These are phyloP conservation scores for Colletotrichum sp. DNA, from an alignment of 2,329 filamentous ascomycete genomes.

Conservation along the genomic window DNA sequence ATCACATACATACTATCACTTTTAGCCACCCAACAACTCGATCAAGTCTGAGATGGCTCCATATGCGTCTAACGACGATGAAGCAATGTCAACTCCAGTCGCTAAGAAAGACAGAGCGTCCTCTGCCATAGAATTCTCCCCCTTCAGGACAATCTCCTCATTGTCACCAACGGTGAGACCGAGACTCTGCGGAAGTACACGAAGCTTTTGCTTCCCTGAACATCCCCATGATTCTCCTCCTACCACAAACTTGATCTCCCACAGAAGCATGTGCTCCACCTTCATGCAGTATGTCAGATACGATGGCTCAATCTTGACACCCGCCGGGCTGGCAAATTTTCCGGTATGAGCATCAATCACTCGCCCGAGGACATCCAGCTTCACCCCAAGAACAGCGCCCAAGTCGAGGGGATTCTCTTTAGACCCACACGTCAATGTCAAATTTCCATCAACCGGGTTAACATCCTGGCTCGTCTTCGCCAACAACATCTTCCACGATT, in stretches of 20 bases:
- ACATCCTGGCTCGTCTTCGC: background rate
- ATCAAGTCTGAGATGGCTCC: background rate
- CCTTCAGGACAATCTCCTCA: background rate
- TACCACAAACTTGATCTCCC: background rate
- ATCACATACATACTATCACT: background rate
- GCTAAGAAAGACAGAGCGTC: background rate
- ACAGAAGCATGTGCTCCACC: background rate
- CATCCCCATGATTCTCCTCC: background rate
- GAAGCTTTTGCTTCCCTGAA: background rate
- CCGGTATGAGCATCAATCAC: background rate
- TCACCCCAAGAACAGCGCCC: background rate
- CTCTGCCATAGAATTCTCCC: background rate
- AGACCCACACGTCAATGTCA: background rate
- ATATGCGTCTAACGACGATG: background rate
- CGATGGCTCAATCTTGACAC: background rate
- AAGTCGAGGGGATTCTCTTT: background rate
- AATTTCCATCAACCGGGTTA: background rate
- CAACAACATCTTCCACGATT: background rate
- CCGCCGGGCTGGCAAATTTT: background rate
- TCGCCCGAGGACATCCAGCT: background rate
- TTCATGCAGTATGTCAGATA: background rate
- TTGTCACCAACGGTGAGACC: background rate
- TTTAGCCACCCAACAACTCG: background rate
- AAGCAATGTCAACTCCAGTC: background rate
- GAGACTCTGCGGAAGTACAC: background rate